Evolutionary conservation across 1,139 yeast species (phyloP).

Genomic region (Diutina sp.): DNA sequence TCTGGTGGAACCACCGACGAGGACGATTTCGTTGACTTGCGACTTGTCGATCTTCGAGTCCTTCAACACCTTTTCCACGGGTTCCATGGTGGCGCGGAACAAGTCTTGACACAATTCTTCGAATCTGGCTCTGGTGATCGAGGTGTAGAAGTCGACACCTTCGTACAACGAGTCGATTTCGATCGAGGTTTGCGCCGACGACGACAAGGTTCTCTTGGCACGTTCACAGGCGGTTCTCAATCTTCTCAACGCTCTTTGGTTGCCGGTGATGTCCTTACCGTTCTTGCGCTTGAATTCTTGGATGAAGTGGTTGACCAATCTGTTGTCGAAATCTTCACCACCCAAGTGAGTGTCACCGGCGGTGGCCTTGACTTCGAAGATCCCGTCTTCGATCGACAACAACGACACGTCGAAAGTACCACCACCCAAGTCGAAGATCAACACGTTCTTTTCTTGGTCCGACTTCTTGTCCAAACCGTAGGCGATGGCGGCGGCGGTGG

Average conservation of each 20-base stretch:
- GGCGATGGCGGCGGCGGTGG: conserved; percentile 54
- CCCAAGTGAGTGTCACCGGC: conserved; percentile 99
- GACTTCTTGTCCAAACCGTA: conserved; percentile 55
- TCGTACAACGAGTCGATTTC: conserved; percentile 75
- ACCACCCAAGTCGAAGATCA: conserved; percentile 94
- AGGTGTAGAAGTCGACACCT: conserved; percentile 73
- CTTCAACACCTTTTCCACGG: conserved; percentile 84
- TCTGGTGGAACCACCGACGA: conserved; percentile 95
- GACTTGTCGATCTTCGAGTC: conserved; percentile 78
- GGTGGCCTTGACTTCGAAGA: conserved; percentile 92
- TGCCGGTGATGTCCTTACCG: conserved; percentile 80
- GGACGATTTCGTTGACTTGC: conserved; percentile 74
- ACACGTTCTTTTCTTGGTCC: conserved; percentile 62
- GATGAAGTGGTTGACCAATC: conserved; percentile 72
- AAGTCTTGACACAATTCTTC: conserved; percentile 84
- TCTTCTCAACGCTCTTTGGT: conserved; percentile 81
- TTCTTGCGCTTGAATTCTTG: conserved; percentile 88
- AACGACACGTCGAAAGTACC: conserved; percentile 97
- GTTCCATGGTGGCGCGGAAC: conserved; percentile 82
- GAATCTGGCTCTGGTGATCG: conserved; percentile 86
- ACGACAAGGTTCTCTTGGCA: conserved; percentile 82
- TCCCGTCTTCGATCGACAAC: conserved; percentile 88
- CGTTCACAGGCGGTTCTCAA: conserved; percentile 87
- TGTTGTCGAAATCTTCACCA: conserved; percentile 81
- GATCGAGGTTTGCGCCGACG: conserved; percentile 76